Base-by-base conservation (phyloP, 306 rosid species). In the Coriaria nepalensis region DNA sequence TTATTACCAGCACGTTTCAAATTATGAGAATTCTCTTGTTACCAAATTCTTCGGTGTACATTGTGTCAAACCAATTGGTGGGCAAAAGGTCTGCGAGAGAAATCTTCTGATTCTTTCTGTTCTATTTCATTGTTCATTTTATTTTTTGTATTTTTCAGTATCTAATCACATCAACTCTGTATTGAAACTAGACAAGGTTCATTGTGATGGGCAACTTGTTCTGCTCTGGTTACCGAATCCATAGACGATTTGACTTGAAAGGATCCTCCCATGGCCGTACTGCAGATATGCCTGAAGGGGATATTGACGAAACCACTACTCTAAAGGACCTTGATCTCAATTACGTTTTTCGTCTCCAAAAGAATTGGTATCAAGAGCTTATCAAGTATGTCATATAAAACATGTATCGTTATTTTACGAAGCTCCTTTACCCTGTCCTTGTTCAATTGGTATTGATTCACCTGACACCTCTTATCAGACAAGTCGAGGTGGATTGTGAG, bases 251-350 rank as follows among this genome's bases (percentile, higher is more conserved):
- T 64, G 98, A 90, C 76, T 66, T 90, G 55, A 90, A 90, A 47
- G 98, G 98, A 43, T 90, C 98, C 4, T 90, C 98, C n/a, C 87
- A 85, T 63, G 98, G 98, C 35, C 90, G 98, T 6, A 69, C 94
- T 20, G 81, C 87, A 6, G 79, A 69, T 57, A 90, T 78, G 58
- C 59, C 92, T 2, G 74, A 71, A 58, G 87, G 80, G 7, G 98
- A 90, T 61, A 79, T 90, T 57, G 96, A 90, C 55, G 98, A 90
- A 73, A 90, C 88, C 35, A 90, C 95, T 36, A 90, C 98, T 37
- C 87, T 90, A 55, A 90, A 90, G 71, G 98, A 90, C 69, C 73
- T 85, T 4, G 98, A 90, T 68, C 98, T 90, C 51, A 90, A 90
- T 68, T 90, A 71, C 52, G 96, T 71, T 37, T 90, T 90, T 62